Percentiles rank a stretch among this genome's conserved stretches.
Conservation (phyloP, 495 filamentous ascomycete genomes). For the Melanomma pulvis-pyrius region DNA sequence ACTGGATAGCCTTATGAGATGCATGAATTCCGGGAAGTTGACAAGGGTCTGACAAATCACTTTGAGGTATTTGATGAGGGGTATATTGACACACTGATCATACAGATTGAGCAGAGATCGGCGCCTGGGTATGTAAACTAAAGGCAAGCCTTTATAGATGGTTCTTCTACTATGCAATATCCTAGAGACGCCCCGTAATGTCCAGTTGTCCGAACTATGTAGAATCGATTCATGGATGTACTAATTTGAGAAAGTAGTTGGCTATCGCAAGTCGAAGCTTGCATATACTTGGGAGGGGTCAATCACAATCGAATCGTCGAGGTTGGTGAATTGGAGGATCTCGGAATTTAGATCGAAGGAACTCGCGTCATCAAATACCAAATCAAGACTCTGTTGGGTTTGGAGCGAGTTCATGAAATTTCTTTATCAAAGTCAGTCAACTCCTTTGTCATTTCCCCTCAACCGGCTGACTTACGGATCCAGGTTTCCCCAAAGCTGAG, state of each 20-base stretch:
- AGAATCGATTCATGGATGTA: neutral
- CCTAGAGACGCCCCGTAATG: neutral
- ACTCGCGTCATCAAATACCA: conserved; percentile 30
- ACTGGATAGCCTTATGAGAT: conserved; percentile 8
- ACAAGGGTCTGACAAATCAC: neutral
- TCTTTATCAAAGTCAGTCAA: neutral
- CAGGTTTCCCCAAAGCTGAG: conserved; percentile 32
- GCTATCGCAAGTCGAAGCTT: conserved; percentile 19
- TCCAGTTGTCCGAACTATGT: neutral
- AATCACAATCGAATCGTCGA: conserved; percentile 31
- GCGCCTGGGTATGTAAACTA: neutral
- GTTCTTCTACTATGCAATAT: neutral
- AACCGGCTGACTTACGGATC: conserved; percentile 27
- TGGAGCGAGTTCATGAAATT: conserved; percentile 34
- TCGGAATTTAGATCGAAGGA: conserved; percentile 33
- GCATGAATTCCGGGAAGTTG: neutral
- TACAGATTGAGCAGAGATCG: neutral
- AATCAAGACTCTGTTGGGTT: conserved; percentile 25
- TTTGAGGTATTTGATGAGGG: neutral
- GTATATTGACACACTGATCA: neutral
- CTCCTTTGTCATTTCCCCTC: neutral
- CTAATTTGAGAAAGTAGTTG: neutral
- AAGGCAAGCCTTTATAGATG: neutral
- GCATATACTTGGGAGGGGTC: conserved; percentile 21
- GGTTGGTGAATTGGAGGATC: conserved; percentile 28